Percentiles rank a stretch among this genome's conserved stretches.
Conservation (phyloP, 106 monocot species). For the Agapanthus africanus region DNA sequence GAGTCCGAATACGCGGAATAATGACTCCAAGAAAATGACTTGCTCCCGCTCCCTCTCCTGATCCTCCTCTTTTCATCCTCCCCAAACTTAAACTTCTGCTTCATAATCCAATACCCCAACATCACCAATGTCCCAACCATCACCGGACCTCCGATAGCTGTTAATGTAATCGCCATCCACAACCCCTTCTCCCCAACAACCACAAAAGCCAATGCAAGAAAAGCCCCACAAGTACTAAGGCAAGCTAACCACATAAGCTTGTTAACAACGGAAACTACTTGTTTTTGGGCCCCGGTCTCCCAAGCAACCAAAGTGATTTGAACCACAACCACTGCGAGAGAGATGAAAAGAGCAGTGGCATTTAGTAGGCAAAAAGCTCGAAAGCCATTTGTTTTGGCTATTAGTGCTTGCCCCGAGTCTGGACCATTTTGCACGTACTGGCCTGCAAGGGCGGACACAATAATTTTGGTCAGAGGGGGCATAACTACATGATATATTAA, state of each 20-base stretch:
- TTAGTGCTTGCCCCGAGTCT: constrained; percentile 48
- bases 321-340: constrained; percentile 85
- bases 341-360: constrained; percentile 81
- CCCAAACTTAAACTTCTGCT: constrained; percentile 50
- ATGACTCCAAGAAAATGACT: constrained; percentile 83
- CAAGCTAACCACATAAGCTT: constrained; percentile 98
- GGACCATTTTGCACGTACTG: constrained; percentile 32
- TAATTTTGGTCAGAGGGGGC: too few species aligned
- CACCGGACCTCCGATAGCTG: constrained; percentile 70
- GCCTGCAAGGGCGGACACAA: too few species aligned
- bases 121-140: constrained; percentile 65
- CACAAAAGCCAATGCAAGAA: constrained; percentile 72
- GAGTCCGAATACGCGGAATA: constrained; percentile 64
- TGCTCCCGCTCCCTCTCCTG: constrained; percentile 66
- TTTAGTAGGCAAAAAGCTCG: constrained; percentile 75
- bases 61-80: constrained; percentile 84
- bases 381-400: constrained; percentile 44
- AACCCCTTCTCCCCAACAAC: constrained; percentile 55
- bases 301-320: constrained; percentile 97
- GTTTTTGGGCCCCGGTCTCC: constrained; percentile 91
- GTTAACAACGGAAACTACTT: constrained; percentile 70
- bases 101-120: constrained; percentile 64
- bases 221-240: constrained; percentile 73
- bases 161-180: constrained; percentile 82
- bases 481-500: too few species aligned